phyloP scores from a whole-genome alignment of 805 yeast genomes.

The Saccharomyces jurei region DNA sequence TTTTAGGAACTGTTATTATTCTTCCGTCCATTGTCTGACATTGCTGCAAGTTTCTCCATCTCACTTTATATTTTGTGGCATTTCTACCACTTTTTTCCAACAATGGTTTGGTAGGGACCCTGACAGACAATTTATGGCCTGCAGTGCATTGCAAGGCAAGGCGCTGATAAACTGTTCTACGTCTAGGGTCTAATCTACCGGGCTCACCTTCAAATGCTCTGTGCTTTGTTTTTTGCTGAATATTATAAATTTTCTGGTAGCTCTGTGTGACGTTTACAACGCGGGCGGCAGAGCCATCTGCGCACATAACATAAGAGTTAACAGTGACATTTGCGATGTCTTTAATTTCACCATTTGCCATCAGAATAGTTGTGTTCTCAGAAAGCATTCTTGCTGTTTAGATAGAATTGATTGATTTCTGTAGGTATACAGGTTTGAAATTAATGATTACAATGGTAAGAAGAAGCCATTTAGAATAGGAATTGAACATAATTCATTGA shows the following conservation, averaged over 20 bases:
- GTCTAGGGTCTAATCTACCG: constrained; percentile 11
- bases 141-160: constrained; percentile 18
- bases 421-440: neutral
- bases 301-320: constrained; percentile 37
- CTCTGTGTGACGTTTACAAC: constrained; percentile 39
- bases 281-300: constrained; percentile 35
- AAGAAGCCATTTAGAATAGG: neutral
- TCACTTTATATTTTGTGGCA: constrained; percentile 11
- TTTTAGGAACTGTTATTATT: constrained; percentile 16
- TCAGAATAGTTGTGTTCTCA: constrained; percentile 35
- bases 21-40: constrained; percentile 16
- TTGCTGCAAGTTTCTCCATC: constrained; percentile 17
- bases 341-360: constrained; percentile 36
- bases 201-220: constrained; percentile 18
- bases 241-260: constrained; percentile 35
- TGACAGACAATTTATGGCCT: constrained; percentile 15
- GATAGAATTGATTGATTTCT: neutral
- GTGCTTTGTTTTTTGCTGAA: constrained; percentile 28
- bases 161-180: constrained; percentile 14
- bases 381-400: constrained; percentile 19
- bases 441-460: neutral
- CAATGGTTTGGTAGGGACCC: constrained; percentile 13
- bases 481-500: neutral
- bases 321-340: constrained; percentile 30
- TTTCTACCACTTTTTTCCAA: constrained; percentile 17